Evolutionary conservation across 805 yeast species (phyloP).

Genomic region (Candida gorgasii): DNA sequence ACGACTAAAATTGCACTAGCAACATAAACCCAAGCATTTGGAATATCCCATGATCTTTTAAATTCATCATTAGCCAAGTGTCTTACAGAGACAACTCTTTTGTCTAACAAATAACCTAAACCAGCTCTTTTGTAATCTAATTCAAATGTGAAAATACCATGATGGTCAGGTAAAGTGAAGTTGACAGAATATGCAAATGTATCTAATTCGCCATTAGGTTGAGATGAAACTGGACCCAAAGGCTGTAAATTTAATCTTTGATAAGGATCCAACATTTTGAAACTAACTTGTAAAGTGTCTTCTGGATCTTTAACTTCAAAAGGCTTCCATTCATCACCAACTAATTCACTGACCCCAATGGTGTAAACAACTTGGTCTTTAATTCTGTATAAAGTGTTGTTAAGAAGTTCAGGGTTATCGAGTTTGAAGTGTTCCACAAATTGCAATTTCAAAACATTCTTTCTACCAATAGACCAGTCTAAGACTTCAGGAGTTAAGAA

Average conservation of each 20-base stretch:
- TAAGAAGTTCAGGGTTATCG: constrained; percentile 42
- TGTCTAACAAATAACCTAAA: constrained; percentile 62
- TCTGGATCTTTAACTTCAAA: constrained; percentile 39
- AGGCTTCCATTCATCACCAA: constrained; percentile 66
- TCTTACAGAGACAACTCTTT: constrained; percentile 76
- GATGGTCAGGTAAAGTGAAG: constrained; percentile 89
- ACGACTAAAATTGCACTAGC: constrained; percentile 70
- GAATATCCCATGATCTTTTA: constrained; percentile 87
- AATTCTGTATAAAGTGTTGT: constrained; percentile 60
- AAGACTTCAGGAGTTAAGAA: constrained; percentile 42
- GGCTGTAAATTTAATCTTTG: constrained; percentile 69
- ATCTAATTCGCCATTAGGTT: constrained; percentile 41
- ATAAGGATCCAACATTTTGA: constrained; percentile 93
- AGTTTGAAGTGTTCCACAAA: constrained; percentile 56
- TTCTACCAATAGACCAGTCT: constrained; percentile 75
- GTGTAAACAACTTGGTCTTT: constrained; percentile 66
- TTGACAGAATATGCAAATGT: constrained; percentile 47
- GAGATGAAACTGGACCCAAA: constrained; percentile 36
- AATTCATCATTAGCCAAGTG: constrained; percentile 96
- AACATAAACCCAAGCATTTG: constrained; percentile 91
- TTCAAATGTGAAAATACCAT: constrained; percentile 90
- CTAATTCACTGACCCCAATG: constrained; percentile 48
- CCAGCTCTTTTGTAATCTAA: constrained; percentile 81
- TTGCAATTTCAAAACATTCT: constrained; percentile 59
- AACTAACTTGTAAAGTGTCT: constrained; percentile 75